Conservation (phyloP, 768 basidiomycete genomes). For the Tephrocybe rancida region DNA sequence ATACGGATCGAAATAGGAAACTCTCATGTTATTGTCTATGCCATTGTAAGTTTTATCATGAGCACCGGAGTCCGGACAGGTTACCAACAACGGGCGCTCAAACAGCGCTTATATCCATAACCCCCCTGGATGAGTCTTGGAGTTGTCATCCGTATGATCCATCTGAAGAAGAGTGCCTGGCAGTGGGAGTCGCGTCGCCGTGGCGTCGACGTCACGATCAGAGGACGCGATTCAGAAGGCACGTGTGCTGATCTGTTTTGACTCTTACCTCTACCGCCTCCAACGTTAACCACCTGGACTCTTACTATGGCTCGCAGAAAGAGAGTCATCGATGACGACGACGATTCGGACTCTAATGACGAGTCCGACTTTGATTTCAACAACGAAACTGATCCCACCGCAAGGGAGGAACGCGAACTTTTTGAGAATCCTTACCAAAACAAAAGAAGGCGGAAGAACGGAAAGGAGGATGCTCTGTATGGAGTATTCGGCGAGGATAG, state of each 20-base stretch:
- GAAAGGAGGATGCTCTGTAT: conserved; percentile 75
- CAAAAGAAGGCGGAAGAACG: conserved; percentile 66
- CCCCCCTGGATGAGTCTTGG: background rate
- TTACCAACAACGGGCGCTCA: background rate
- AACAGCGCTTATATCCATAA: background rate
- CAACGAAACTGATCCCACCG: conserved; percentile 58
- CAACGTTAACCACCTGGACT: background rate
- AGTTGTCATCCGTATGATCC: too few relatives aligned
- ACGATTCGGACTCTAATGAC: conserved; percentile 69
- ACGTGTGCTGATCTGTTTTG: conserved; percentile 3
- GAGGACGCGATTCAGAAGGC: too few relatives aligned
- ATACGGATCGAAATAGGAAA: background rate
- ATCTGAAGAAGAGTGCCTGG: too few relatives aligned
- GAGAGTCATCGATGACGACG: conserved; percentile 67
- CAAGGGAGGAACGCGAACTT: conserved; percentile 71
- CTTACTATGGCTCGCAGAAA: conserved; percentile 72
- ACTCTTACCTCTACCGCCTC: background rate
- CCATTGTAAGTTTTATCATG: background rate
- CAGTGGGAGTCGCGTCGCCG: background rate
- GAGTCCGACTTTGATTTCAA: conserved; percentile 55
- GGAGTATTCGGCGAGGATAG: conserved; percentile 76
- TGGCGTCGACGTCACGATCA: background rate
- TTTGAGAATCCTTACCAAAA: conserved; percentile 77
- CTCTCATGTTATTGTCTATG: conserved; percentile 12
- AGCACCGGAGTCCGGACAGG: background rate